A percentile compares a stretch with the other conserved stretches of the same genome.
phyloP scores from a whole-genome alignment of 805 yeast genomes.

The Kregervanrija fluxuum region DNA sequence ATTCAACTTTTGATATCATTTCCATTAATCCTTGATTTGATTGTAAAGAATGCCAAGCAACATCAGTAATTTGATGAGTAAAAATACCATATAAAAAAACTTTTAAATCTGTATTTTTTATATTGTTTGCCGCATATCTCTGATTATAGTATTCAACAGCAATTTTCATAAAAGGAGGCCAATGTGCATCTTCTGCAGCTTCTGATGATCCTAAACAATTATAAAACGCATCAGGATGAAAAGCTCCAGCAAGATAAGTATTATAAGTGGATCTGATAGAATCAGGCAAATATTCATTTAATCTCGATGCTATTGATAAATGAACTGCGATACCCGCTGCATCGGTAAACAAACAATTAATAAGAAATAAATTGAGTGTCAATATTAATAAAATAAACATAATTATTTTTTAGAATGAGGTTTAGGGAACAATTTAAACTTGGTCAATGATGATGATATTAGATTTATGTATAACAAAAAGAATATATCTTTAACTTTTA shows the following conservation, averaged over 20 bases:
- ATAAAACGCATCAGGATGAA: conserved; percentile 66
- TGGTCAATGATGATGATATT: no score
- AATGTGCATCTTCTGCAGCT: conserved; percentile 57
- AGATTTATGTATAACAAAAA: no score
- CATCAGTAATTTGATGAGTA: conserved; percentile 58
- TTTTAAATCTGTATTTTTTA: conserved; percentile 27
- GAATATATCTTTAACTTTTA: no score
- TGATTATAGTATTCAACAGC: conserved; percentile 36
- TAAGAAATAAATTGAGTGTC: no score
- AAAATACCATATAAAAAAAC: conserved; percentile 54
- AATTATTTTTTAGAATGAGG: no score
- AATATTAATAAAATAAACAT: no score
- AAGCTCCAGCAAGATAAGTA: conserved; percentile 50
- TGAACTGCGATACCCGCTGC: conserved; percentile 30
- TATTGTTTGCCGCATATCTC: conserved; percentile 18
- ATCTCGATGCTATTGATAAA: conserved; percentile 28
- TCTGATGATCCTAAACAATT: conserved; percentile 44
- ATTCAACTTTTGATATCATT: conserved; percentile 45
- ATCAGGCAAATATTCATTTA: conserved; percentile 26
- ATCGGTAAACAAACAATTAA: no score
- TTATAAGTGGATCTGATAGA: conserved; percentile 23
- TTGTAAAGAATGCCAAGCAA: conserved; percentile 60
- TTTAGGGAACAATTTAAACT: no score
- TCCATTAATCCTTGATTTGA: conserved; percentile 48
- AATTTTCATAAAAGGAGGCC: conserved; percentile 56